phyloP scores from a whole-genome alignment of 495 filamentous ascomycete species.

The Annulohypoxylon nitens region DNA sequence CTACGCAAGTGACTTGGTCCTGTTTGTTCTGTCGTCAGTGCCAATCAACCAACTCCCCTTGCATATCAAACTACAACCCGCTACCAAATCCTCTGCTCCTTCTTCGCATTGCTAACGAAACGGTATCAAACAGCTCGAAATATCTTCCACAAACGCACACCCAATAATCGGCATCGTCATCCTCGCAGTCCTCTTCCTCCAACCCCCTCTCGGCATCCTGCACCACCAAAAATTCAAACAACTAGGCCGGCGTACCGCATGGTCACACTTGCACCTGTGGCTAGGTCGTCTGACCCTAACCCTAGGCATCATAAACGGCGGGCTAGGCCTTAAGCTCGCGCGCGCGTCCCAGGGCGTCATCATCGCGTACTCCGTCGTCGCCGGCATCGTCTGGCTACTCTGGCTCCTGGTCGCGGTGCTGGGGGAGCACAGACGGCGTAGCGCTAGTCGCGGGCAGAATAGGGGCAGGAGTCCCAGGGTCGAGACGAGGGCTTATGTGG shows the following conservation, averaged over 20 bases:
- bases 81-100: neutral
- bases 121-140: conserved; percentile 12
- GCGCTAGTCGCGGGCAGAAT: neutral
- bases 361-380: conserved; percentile 55
- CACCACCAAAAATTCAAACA: conserved; percentile 72
- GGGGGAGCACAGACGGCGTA: conserved; percentile 38
- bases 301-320: conserved; percentile 77
- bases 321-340: conserved; percentile 69
- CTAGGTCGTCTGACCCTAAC: conserved; percentile 71
- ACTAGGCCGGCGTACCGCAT: conserved; percentile 60
- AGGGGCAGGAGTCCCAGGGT: neutral
- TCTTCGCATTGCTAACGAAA: neutral
- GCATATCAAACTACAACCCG: neutral
- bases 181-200: conserved; percentile 64
- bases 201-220: conserved; percentile 70
- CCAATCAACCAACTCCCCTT: neutral
- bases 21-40: neutral
- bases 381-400: conserved; percentile 50
- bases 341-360: conserved; percentile 46
- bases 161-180: conserved; percentile 72
- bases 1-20: neutral
- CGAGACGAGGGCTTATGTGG: neutral
- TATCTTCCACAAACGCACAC: conserved; percentile 54
- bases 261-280: conserved; percentile 74
- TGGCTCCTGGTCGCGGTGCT: conserved; percentile 51